Conservation (phyloP, 1,139 yeast genomes). For the Candida mesenterica region DNA sequence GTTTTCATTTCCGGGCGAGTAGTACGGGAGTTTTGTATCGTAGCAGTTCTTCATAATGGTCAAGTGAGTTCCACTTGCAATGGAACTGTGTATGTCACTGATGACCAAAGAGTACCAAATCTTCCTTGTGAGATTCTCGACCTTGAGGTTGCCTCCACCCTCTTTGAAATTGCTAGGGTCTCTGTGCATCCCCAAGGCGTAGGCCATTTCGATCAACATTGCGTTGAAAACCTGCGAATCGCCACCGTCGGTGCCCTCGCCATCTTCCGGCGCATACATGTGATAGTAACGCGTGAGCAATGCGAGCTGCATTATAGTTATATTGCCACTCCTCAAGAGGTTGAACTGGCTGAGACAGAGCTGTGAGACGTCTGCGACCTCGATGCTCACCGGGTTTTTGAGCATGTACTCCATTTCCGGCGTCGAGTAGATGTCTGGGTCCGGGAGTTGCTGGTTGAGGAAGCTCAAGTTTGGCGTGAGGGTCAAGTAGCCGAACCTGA, state of each 20-base stretch:
- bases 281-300: conserved; percentile 39
- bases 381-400: conserved; percentile 30
- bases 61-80: conserved; percentile 39
- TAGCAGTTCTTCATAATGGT: conserved; percentile 26
- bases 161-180: conserved; percentile 34
- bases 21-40: conserved; percentile 34
- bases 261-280: conserved; percentile 51
- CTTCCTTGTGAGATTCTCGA: conserved; percentile 35
- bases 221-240: conserved; percentile 43
- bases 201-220: conserved; percentile 42
- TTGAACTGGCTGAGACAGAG: conserved; percentile 39
- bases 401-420: conserved; percentile 26
- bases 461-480: conserved; percentile 25
- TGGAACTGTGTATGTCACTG: conserved; percentile 36
- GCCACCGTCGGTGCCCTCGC: conserved; percentile 47
- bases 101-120: conserved; percentile 33
- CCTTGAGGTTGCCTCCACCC: conserved; percentile 20
- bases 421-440: conserved; percentile 21
- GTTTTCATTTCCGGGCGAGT: conserved; percentile 32
- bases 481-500: conserved; percentile 24
- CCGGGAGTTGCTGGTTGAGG: conserved; percentile 24
- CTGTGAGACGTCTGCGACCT: conserved; percentile 35
- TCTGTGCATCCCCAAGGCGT: conserved; percentile 46
- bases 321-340: conserved; percentile 40
- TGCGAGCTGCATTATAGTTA: conserved; percentile 52